These are phyloP conservation scores for Ulota crispa DNA, from an alignment of 225 moss, liverwort and hornwort genomes.

Conservation along the genomic window DNA sequence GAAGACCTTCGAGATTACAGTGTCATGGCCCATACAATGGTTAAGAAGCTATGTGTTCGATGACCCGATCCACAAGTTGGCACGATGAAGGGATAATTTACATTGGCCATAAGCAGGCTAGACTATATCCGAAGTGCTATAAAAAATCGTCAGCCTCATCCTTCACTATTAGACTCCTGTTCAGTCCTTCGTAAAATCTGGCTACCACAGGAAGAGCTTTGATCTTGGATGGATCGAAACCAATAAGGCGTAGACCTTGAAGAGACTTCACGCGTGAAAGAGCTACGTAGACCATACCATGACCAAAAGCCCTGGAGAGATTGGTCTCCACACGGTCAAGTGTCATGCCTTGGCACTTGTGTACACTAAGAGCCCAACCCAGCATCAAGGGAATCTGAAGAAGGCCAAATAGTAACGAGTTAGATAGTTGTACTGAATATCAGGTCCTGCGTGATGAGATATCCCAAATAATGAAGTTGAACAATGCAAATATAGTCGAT, in stretches of 20 bases:
- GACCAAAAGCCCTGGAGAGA: conserved; percentile 86
- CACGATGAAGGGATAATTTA: conserved; percentile 38
- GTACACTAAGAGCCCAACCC: conserved; percentile 95
- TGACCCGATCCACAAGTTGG: background rate
- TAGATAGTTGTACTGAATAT: conserved; percentile 1
- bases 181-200: conserved; percentile 65
- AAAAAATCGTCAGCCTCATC: conserved; percentile 21
- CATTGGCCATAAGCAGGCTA: conserved; percentile 18
- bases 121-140: background rate
- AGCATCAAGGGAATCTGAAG: conserved; percentile 63
- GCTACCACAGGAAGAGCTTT: conserved; percentile 69
- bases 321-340: conserved; percentile 89
- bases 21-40: background rate
- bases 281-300: conserved; percentile 95
- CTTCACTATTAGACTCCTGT: conserved; percentile 10
- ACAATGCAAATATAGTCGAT: background rate
- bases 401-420: conserved; percentile 2
- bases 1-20: background rate
- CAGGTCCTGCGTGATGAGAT: background rate
- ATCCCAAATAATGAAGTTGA: background rate
- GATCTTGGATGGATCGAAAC: conserved; percentile 76
- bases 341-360: conserved; percentile 98
- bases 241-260: conserved; percentile 74
- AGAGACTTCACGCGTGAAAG: conserved; percentile 90
- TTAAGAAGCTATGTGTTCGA: background rate